Conservation (phyloP, 148 eudicot species). For the Vaccinium myrtillus region DNA sequence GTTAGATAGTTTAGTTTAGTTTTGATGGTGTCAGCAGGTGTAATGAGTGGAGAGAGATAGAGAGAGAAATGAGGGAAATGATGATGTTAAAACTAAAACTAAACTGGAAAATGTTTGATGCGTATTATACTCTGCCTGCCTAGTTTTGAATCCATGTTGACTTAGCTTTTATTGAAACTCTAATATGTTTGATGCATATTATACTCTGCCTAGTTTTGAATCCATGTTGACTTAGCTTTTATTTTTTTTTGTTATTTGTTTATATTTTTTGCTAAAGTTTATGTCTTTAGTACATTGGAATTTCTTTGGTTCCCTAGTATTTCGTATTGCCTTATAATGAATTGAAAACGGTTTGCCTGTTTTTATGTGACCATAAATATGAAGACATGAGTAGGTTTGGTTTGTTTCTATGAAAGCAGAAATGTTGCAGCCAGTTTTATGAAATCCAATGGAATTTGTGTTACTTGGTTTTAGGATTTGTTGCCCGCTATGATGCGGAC, state of each 20-base stretch:
- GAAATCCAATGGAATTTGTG: neutral
- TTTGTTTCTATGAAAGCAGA: neutral
- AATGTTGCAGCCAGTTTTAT: neutral
- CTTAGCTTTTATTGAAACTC: too few species aligned
- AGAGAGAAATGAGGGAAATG: too few species aligned
- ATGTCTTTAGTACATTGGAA: neutral
- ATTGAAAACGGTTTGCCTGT: neutral
- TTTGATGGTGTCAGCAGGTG: too few species aligned
- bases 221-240: neutral
- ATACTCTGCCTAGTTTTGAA: neutral
- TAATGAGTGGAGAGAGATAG: too few species aligned
- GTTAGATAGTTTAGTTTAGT: too few species aligned
- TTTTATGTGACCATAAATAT: neutral
- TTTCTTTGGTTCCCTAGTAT: neutral
- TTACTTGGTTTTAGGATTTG: conserved; percentile 48
- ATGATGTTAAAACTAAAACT: too few species aligned
- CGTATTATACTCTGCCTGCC: too few species aligned
- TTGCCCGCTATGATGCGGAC: conserved; percentile 88
- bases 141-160: too few species aligned
- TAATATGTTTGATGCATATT: too few species aligned
- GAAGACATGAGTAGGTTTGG: neutral
- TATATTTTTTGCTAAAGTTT: neutral
- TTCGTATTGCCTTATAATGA: neutral
- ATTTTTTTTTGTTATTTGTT: neutral
- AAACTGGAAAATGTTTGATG: too few species aligned